Evolutionary conservation across 352 stramenopile genomes (phyloP).

Genomic region (Pythium chondricola): DNA sequence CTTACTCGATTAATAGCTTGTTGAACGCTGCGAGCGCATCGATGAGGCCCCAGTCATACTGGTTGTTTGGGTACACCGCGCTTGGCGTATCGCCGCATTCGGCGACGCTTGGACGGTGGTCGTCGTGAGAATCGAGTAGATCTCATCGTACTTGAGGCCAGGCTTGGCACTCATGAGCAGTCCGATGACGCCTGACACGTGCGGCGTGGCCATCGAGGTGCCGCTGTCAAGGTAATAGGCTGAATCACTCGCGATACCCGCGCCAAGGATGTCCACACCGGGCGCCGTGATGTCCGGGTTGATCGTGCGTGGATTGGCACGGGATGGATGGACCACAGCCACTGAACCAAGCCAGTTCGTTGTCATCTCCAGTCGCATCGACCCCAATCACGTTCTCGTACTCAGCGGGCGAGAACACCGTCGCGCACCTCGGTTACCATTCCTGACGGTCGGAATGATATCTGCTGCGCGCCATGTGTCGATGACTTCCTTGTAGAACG

Average conservation of each 20-base stretch:
- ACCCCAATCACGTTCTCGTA: constrained; percentile 21
- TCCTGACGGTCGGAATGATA: constrained; percentile 21
- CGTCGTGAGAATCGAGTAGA: neutral
- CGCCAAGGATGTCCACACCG: constrained; percentile 6
- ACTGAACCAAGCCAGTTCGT: constrained; percentile 7
- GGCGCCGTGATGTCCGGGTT: constrained; percentile 22
- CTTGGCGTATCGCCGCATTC: constrained; percentile 15
- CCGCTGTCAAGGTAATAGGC: constrained; percentile 12
- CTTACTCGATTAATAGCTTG: too few relatives aligned
- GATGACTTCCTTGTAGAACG: constrained; percentile 12
- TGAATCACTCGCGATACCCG: constrained; percentile 7
- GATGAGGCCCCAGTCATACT: constrained; percentile 21
- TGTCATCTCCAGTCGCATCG: constrained; percentile 5
- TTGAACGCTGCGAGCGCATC: constrained; percentile 4
- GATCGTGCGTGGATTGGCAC: neutral
- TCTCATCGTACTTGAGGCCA: constrained; percentile 7
- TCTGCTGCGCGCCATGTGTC: constrained; percentile 17
- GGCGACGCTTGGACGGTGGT: neutral
- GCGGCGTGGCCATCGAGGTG: constrained; percentile 25
- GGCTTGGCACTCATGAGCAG: constrained; percentile 19
- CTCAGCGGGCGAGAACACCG: constrained; percentile 7
- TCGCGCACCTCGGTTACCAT: constrained; percentile 9
- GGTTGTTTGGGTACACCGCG: constrained; percentile 20
- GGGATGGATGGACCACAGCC: constrained; percentile 7
- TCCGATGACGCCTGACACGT: constrained; percentile 20